phyloP scores from a whole-genome alignment of 352 stramenopile species.

The Phytophthora boehmeriae region DNA sequence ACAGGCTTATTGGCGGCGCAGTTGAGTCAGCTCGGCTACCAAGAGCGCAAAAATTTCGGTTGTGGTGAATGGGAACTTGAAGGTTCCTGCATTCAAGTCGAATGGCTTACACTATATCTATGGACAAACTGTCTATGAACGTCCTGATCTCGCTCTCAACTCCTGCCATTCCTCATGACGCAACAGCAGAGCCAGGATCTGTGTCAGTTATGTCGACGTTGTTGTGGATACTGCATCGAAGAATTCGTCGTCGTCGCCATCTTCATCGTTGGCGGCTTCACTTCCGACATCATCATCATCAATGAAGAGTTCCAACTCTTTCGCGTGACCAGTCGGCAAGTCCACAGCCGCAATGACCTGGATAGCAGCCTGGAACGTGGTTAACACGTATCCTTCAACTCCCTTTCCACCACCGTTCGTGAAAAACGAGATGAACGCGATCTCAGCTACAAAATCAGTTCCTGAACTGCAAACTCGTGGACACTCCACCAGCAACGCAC shows the following conservation, averaged over 20 bases:
- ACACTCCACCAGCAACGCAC: constrained; percentile 60
- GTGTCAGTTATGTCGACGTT: neutral
- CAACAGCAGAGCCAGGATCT: neutral
- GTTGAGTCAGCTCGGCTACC: neutral
- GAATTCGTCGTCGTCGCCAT: constrained; percentile 61
- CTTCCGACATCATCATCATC: constrained; percentile 34
- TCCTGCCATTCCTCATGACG: neutral
- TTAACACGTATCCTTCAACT: constrained; percentile 80
- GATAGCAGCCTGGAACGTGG: constrained; percentile 73
- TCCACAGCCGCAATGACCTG: constrained; percentile 76
- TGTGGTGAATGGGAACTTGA: neutral
- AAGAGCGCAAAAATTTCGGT: neutral
- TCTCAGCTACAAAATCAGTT: constrained; percentile 66
- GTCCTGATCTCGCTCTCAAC: neutral
- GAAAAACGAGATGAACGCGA: constrained; percentile 81
- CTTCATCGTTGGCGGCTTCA: constrained; percentile 30
- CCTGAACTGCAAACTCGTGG: constrained; percentile 24
- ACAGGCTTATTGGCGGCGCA: neutral
- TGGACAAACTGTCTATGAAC: neutral
- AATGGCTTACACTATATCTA: too few relatives aligned
- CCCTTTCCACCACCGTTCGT: constrained; percentile 76
- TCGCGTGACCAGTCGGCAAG: constrained; percentile 48
- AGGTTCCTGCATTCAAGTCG: neutral
- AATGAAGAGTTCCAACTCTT: constrained; percentile 63
- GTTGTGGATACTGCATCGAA: constrained; percentile 50